These are phyloP conservation scores for Artemisia argyi DNA, from an alignment of 129 eudicot species.

Conservation along the genomic window DNA sequence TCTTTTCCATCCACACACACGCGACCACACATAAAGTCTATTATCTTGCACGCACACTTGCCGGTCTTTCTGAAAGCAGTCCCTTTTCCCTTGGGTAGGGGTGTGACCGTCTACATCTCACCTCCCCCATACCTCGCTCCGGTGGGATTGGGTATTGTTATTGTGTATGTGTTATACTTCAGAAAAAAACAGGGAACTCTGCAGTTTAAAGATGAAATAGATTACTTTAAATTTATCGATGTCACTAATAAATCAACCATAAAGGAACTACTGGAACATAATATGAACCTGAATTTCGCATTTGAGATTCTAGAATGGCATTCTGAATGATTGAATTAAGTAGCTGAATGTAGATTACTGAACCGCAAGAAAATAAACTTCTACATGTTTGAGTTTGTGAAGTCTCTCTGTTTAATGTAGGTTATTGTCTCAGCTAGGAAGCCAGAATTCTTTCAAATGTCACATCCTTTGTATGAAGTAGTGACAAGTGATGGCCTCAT, in stretches of 20 bases:
- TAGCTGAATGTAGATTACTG: neutral
- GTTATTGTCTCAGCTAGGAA: slow-evolving; percentile 95
- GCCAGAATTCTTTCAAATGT: slow-evolving; percentile 95
- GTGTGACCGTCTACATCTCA: too few species aligned
- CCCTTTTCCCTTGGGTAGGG: too few species aligned
- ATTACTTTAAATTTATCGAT: neutral
- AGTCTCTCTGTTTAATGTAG: slow-evolving; percentile 39
- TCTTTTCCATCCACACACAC: too few species aligned
- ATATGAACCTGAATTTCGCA: slow-evolving; percentile 3
- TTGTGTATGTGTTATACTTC: too few species aligned
- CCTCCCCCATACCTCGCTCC: too few species aligned
- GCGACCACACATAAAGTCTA: too few species aligned
- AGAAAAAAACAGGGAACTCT: neutral
- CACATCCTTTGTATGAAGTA: slow-evolving; percentile 96
- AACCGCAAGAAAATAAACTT: neutral
- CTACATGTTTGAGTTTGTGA: slow-evolving; percentile 13
- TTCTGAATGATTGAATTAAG: slow-evolving; percentile 9
- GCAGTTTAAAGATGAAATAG: too few species aligned
- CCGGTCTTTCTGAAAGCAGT: too few species aligned
- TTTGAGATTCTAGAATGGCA: slow-evolving; percentile 7
- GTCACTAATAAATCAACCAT: neutral
- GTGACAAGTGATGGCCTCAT: slow-evolving; percentile 93
- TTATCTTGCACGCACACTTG: too few species aligned
- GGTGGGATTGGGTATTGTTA: too few species aligned
- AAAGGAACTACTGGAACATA: slow-evolving; percentile 5